These are phyloP conservation scores for Limnanthes douglasii DNA, from an alignment of 345 rosid species.

Conservation along the genomic window DNA sequence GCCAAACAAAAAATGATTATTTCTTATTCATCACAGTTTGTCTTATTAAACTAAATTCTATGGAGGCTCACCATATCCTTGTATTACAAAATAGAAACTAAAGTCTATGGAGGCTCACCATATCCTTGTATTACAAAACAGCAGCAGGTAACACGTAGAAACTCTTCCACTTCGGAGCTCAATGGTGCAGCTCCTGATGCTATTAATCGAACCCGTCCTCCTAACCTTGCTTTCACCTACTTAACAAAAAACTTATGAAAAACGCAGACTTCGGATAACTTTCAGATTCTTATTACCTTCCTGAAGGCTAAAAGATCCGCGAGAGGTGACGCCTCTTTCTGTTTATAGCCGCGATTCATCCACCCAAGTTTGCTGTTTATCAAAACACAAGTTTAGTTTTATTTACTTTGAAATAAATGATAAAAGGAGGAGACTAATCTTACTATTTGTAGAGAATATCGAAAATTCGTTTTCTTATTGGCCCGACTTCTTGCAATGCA, in stretches of 20 bases:
- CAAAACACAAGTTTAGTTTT: too few species aligned
- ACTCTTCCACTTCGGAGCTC: conserved; percentile 79
- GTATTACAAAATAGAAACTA: too few species aligned
- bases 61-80: conserved; percentile 22
- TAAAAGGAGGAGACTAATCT: too few species aligned
- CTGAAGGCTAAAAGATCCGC: conserved; percentile 93
- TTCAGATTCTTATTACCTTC: conserved; percentile 53
- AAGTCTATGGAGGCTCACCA: too few species aligned
- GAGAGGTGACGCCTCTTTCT: conserved; percentile 60
- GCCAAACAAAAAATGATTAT: conserved; percentile 1
- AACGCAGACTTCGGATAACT: too few species aligned
- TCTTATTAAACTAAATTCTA: background rate
- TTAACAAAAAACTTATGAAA: conserved; percentile 1
- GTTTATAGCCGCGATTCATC: conserved; percentile 82
- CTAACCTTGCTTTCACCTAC: conserved; percentile 76
- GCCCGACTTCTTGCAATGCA: conserved; percentile 67
- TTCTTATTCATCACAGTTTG: conserved; percentile 6
- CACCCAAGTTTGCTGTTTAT: conserved; percentile 89
- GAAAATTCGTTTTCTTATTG: conserved; percentile 44
- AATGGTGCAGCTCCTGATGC: conserved; percentile 88
- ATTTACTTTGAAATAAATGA: too few species aligned
- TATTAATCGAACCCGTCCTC: conserved; percentile 70
- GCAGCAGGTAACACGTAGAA: conserved; percentile 84
- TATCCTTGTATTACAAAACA: conserved; percentile 81
- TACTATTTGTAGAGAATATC: conserved; percentile 64